Base-by-base conservation (phyloP, 805 yeast species). In the Candida sphagnicola region DNA sequence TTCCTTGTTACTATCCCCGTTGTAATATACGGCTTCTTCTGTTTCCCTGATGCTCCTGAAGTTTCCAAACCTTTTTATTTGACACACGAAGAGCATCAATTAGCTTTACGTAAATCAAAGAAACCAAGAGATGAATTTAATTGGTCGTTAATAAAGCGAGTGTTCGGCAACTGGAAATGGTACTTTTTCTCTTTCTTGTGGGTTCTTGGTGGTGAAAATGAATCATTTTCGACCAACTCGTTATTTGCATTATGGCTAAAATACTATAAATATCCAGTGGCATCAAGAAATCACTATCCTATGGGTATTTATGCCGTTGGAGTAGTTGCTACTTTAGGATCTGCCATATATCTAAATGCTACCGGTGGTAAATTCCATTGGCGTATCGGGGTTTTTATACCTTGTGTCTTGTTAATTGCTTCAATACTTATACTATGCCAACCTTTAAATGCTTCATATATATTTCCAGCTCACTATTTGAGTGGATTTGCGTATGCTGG, bases 31-130 rank as follows among this genome's bases (percentile, higher is more conserved):
- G 85, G 86, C 1, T 65, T 72, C 41, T 34, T 81, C 2, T 72
- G 71, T 39, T 77, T 80, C 53, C 86, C 86, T 10, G 83, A 79
- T 49, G 52, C 63, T 21, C 82, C 82, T 8, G 74, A 69, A n/a
- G 65, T 70, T 29, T 43, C 48, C 18, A 44, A 51, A 39, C 54
- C 59, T 4, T 53, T 54, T 39, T 59, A 55, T 42, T 51, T 59
- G 33, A 46, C 47, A 11, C 42, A 47, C 18, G 61, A 55, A 30
- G 63, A 60, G 40, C 50, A 51, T 15, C 44, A 44, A 28, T 31
- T 62, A 12, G 61, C 61, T 0, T 51, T 62, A 34, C 54, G 59
- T 37, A 60, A 81, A 54, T 54, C 75, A 30, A 40, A 37, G 10
- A 45, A 40, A 17, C 62, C 71, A 39, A 61, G 62, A 31, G 43